Conservation (phyloP, 2,329 filamentous ascomycete genomes). For the Xylariaceae sp. region DNA sequence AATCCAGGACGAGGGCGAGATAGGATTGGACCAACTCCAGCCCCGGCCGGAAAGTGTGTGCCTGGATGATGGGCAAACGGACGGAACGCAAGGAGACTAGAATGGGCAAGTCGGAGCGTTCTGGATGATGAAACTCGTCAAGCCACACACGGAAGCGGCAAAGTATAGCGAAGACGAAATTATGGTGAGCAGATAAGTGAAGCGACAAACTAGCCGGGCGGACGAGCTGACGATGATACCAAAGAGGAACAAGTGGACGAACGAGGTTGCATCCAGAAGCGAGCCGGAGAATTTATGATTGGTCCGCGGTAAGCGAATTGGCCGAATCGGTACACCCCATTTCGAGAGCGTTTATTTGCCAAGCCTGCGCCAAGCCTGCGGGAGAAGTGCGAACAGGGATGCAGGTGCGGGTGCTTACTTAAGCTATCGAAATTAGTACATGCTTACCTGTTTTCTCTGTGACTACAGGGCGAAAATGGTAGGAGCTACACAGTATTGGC, state of each 20-base stretch:
- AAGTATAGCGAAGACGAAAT: slow-evolving; percentile 1
- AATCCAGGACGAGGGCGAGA: too few species aligned
- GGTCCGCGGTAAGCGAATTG: slow-evolving; percentile 37
- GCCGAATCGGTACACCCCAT: slow-evolving; percentile 28
- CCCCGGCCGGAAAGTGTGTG: not conserved
- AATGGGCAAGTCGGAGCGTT: slow-evolving; percentile 4
- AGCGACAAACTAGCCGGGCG: not conserved
- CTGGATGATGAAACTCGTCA: not conserved
- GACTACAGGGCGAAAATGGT: too few species aligned
- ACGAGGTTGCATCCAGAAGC: slow-evolving; percentile 39
- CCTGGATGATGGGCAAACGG: not conserved
- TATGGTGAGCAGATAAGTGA: too few species aligned
- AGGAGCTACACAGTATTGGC: too few species aligned
- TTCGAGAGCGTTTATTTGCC: slow-evolving; percentile 26
- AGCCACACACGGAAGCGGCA: not conserved
- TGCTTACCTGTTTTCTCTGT: too few species aligned
- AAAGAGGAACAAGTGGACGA: slow-evolving; percentile 23
- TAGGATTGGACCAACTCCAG: not conserved
- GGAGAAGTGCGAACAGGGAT: not conserved
- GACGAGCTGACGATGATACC: slow-evolving; percentile 14
- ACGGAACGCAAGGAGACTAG: not conserved
- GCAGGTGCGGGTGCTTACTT: slow-evolving; percentile 8
- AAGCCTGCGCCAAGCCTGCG: slow-evolving; percentile 12
- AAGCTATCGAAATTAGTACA: too few species aligned
- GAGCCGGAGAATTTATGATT: slow-evolving; percentile 40